Percentiles rank a stretch among this genome's conserved stretches.
Evolutionary conservation across 306 rosid species (phyloP).

Genomic region (Medicago arabica): DNA sequence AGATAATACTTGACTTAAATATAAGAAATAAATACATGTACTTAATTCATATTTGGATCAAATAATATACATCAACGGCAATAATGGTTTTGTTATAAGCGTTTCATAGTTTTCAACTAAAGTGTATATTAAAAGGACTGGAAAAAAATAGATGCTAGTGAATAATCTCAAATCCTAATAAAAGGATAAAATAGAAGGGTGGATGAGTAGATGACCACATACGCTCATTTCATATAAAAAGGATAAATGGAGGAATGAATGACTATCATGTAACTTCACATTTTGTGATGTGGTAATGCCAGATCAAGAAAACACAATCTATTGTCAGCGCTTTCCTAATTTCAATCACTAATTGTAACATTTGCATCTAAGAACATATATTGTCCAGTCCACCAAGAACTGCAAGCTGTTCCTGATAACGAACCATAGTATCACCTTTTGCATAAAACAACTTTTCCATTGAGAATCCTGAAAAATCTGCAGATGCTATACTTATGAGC

Average conservation of each 20-base stretch:
- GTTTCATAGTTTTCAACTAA: not conserved
- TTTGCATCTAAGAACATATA: conserved; percentile 13
- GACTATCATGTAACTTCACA: conserved; percentile 10
- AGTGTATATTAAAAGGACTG: no score
- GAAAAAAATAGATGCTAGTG: not conserved
- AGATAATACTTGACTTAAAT: no score
- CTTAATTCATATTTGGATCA: no score
- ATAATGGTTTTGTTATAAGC: no score
- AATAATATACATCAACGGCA: no score
- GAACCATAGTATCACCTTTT: conserved; percentile 28
- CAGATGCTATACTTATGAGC: conserved; percentile 9
- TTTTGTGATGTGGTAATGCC: conserved; percentile 11
- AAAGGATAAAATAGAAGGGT: no score
- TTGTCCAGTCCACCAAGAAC: not conserved
- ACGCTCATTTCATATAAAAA: not conserved
- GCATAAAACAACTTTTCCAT: conserved; percentile 1
- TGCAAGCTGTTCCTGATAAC: not conserved
- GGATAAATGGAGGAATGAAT: conserved; percentile 10
- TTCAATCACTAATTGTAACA: conserved; percentile 7
- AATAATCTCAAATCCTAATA: no score
- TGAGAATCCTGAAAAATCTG: conserved; percentile 1
- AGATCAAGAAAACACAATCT: conserved; percentile 25
- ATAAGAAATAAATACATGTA: no score
- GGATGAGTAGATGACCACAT: no score
- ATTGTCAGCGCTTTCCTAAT: not conserved